phyloP scores from a whole-genome alignment of 2,329 filamentous ascomycete genomes.

The Amauroascus verrucosus region DNA sequence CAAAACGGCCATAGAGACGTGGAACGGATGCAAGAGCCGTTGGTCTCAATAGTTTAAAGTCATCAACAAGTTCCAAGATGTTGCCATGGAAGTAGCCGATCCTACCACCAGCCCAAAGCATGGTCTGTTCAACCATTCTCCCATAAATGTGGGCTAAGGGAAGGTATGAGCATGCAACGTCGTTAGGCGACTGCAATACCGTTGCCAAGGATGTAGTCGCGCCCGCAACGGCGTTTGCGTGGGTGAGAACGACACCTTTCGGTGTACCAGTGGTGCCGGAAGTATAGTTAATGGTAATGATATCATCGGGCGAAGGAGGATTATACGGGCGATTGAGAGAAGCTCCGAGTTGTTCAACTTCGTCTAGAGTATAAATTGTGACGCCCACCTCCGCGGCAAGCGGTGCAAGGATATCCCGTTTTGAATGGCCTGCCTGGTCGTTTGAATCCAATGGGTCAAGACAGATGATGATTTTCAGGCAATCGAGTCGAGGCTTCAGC shows the following conservation, averaged over 20 bases:
- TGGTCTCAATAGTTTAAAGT: slow-evolving; percentile 76
- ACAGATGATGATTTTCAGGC: slow-evolving; percentile 77
- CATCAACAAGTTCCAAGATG: slow-evolving; percentile 73
- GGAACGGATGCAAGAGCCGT: slow-evolving; percentile 82
- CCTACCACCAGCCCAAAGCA: slow-evolving; percentile 58
- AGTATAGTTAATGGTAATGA: slow-evolving; percentile 64
- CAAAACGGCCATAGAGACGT: slow-evolving; percentile 83
- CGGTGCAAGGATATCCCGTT: slow-evolving; percentile 63
- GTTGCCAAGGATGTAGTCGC: slow-evolving; percentile 52
- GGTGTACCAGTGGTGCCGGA: slow-evolving; percentile 55
- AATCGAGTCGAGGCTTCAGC: slow-evolving; percentile 64
- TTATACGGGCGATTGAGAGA: slow-evolving; percentile 59
- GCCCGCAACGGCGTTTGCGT: slow-evolving; percentile 68
- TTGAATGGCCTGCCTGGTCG: slow-evolving; percentile 66
- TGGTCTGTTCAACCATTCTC: slow-evolving; percentile 67
- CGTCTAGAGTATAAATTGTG: slow-evolving; percentile 63
- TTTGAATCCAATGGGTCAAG: slow-evolving; percentile 73
- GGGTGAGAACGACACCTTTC: slow-evolving; percentile 61
- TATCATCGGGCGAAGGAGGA: slow-evolving; percentile 62
- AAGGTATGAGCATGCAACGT: slow-evolving; percentile 73
- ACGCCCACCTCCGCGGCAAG: slow-evolving; percentile 67
- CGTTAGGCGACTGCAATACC: slow-evolving; percentile 43
- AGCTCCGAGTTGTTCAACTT: slow-evolving; percentile 73
- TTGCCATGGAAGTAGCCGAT: slow-evolving; percentile 95
- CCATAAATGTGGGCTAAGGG: slow-evolving; percentile 92